These are phyloP conservation scores for Silene uniflora DNA, from an alignment of 148 eudicot genomes.

Conservation along the genomic window DNA sequence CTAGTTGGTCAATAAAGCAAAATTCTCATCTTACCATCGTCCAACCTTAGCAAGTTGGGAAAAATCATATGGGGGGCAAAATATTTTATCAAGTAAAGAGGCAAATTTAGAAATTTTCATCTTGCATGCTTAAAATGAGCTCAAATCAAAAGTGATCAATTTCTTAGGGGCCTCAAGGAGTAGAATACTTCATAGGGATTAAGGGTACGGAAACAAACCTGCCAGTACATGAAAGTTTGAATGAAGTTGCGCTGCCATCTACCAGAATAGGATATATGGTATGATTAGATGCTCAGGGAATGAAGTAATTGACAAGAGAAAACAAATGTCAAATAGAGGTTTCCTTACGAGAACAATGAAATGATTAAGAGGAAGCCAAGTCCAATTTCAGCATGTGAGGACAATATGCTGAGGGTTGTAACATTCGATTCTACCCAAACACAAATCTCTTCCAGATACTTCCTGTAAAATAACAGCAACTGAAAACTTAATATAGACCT, in stretches of 20 bases:
- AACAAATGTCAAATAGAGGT: neutral
- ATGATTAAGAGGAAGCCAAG: conserved; percentile 81
- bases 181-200: too few relatives aligned
- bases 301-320: conserved; percentile 5
- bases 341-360: conserved; percentile 81
- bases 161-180: neutral
- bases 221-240: conserved; percentile 96
- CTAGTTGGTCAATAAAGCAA: too few relatives aligned
- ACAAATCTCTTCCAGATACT: conserved; percentile 87
- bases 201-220: conserved; percentile 36
- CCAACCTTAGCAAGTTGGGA: too few relatives aligned
- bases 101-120: neutral
- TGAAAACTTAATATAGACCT: neutral
- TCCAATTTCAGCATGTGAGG: conserved; percentile 92
- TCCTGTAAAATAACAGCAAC: conserved; percentile 44
- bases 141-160: neutral
- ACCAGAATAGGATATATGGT: conserved; percentile 11
- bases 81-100: too few relatives aligned
- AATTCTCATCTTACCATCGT: too few relatives aligned
- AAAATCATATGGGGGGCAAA: too few relatives aligned
- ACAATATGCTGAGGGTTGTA: conserved; percentile 81
- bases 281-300: neutral
- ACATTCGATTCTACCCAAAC: conserved; percentile 95
- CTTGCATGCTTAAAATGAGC: too few relatives aligned
- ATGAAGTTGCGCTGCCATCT: conserved; percentile 97